Percentiles rank a stretch among this genome's conserved stretches.
Conservation (phyloP, 179 eudicot genomes). For the Camellia oleifera region DNA sequence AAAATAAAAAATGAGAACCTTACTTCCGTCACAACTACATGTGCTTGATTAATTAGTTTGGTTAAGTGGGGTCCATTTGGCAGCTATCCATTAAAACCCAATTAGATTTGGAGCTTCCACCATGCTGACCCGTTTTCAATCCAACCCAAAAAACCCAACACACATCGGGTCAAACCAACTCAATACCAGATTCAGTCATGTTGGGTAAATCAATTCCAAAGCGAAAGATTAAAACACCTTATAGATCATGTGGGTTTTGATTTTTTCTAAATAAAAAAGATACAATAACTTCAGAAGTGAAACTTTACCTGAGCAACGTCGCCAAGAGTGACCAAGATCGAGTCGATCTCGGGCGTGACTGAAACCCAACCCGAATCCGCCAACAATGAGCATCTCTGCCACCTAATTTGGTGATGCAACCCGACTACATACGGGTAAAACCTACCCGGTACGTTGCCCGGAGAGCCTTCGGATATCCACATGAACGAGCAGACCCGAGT, state of each 20-base stretch:
- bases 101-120: not conserved
- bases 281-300: not conserved
- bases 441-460: conserved; percentile 25
- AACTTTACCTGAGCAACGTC: conserved; percentile 74
- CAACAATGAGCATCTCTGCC: conserved; percentile 37
- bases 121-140: not conserved
- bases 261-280: not conserved
- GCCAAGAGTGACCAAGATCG: conserved; percentile 72
- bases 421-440: conserved; percentile 79
- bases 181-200: not conserved
- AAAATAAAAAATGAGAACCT: not conserved
- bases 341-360: conserved; percentile 55
- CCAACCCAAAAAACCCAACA: not conserved
- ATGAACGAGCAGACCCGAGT: conserved; percentile 41
- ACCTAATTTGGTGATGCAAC: conserved; percentile 54
- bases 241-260: not conserved
- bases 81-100: not conserved
- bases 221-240: not conserved
- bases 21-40: not conserved
- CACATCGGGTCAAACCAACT: not conserved
- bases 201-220: not conserved
- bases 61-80: conserved; percentile 1
- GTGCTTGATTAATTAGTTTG: not conserved
- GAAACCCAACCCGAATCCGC: conserved; percentile 64
- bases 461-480: conserved; percentile 52